phyloP scores from a whole-genome alignment of 306 rosid species.

The Erythrophleum fordii region DNA sequence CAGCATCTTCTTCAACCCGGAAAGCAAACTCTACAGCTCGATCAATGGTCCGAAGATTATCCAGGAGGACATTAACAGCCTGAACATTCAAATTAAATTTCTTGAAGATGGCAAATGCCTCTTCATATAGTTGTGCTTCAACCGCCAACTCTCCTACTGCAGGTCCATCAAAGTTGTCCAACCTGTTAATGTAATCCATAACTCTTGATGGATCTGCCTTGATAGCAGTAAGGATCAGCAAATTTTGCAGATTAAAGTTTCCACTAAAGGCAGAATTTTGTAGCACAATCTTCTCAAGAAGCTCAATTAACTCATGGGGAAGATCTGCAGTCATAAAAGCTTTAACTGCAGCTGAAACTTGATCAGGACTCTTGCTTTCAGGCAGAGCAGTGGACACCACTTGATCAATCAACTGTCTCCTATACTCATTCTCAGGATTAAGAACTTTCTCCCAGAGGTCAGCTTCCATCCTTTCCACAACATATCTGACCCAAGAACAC shows the following conservation, averaged over 20 bases:
- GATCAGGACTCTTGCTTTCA: constrained; percentile 98
- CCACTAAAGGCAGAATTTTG: constrained; percentile 97
- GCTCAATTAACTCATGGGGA: constrained; percentile 96
- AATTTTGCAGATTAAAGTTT: constrained; percentile 87
- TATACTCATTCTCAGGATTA: constrained; percentile 81
- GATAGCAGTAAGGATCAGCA: constrained; percentile 88
- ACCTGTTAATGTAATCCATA: constrained; percentile 92
- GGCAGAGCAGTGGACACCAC: constrained; percentile 98
- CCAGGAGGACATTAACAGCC: constrained; percentile 87
- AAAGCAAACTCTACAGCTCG: constrained; percentile 95
- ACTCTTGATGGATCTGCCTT: constrained; percentile 98
- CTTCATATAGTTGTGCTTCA: constrained; percentile 89
- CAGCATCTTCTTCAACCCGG: constrained; percentile 97
- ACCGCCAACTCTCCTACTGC: constrained; percentile 98
- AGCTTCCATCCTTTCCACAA: constrained; percentile 94
- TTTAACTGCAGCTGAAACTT: constrained; percentile 95
- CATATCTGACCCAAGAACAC: constrained; percentile 65
- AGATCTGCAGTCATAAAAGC: constrained; percentile 99
- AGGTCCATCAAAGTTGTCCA: constrained; percentile 96
- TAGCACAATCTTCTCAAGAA: constrained; percentile 95
- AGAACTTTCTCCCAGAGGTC: constrained; percentile 95
- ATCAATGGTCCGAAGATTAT: constrained; percentile 77
- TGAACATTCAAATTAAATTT: constrained; percentile 94
- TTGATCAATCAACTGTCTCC: constrained; percentile 93
- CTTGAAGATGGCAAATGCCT: constrained; percentile 87